Conservation (phyloP, 1,284 basidiomycete genomes). For the Cryptococcus sp. region DNA sequence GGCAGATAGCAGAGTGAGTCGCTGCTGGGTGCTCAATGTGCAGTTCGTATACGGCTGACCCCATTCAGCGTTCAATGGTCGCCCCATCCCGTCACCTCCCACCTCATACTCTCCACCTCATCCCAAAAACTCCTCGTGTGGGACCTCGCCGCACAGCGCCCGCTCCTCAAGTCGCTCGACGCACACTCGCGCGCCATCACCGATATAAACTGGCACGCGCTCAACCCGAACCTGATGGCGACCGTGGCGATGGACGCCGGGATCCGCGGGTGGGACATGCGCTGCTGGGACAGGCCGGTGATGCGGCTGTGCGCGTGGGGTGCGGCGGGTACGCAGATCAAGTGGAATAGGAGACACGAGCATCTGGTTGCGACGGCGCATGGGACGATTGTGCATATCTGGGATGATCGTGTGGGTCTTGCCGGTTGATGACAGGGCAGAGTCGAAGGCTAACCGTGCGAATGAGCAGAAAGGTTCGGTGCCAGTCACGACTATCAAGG, state of each 20-base stretch:
- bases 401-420: conserved; percentile 39
- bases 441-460: background rate
- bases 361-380: conserved; percentile 85
- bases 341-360: conserved; percentile 85
- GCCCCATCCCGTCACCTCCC: conserved; percentile 75
- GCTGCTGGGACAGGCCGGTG: conserved; percentile 43
- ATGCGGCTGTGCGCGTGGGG: conserved; percentile 52
- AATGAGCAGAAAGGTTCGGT: conserved; percentile 78
- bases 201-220: conserved; percentile 92
- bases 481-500: conserved; percentile 69
- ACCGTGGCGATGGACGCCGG: conserved; percentile 54
- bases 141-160: conserved; percentile 68
- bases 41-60: background rate
- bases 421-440: too few relatives aligned
- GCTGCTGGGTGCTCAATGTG: too few relatives aligned
- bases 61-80: conserved; percentile 75
- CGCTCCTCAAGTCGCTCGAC: conserved; percentile 74
- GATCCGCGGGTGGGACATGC: conserved; percentile 71
- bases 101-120: conserved; percentile 92
- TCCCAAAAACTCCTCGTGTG: conserved; percentile 95
- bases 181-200: conserved; percentile 90
- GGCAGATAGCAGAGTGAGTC: conserved; percentile 79
- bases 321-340: conserved; percentile 70
- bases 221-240: conserved; percentile 63
- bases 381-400: conserved; percentile 62